These are phyloP conservation scores for Panus rudis DNA, from an alignment of 768 basidiomycete species.

Conservation along the genomic window DNA sequence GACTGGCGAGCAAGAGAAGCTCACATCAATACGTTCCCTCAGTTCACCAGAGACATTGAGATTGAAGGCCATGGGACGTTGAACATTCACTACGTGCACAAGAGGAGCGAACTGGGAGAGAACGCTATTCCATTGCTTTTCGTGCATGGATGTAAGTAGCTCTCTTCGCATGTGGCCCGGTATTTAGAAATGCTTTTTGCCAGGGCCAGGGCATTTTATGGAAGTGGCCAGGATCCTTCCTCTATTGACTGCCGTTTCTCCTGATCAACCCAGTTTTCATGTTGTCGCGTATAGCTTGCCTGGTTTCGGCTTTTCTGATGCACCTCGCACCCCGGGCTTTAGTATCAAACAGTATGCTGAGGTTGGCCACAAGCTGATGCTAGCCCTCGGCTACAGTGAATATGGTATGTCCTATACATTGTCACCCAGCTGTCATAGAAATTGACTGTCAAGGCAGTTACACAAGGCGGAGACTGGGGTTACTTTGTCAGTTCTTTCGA, in stretches of 20 bases:
- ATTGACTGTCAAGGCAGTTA: slow-evolving; percentile 9
- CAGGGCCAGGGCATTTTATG: slow-evolving; percentile 58
- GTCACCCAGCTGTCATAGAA: no score
- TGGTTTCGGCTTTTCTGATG: slow-evolving; percentile 57
- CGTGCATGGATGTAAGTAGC: slow-evolving; percentile 48
- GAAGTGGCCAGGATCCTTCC: slow-evolving; percentile 55
- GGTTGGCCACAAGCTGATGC: slow-evolving; percentile 26
- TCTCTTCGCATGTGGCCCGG: background rate
- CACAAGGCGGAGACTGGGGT: slow-evolving; percentile 34
- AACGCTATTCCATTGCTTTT: slow-evolving; percentile 54
- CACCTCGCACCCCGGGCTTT: slow-evolving; percentile 47
- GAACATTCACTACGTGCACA: slow-evolving; percentile 55
- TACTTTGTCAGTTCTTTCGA: slow-evolving; percentile 19
- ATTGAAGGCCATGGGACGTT: slow-evolving; percentile 41
- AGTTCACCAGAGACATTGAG: slow-evolving; percentile 45
- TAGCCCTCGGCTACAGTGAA: slow-evolving; percentile 19
- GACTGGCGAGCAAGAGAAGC: slow-evolving; percentile 52
- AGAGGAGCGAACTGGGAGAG: slow-evolving; percentile 31
- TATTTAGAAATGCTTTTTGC: background rate
- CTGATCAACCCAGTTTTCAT: slow-evolving; percentile 50
- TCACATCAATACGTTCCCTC: slow-evolving; percentile 45
- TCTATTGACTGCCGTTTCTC: slow-evolving; percentile 32
- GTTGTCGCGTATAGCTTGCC: slow-evolving; percentile 55
- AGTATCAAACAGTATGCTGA: slow-evolving; percentile 45
- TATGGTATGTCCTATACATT: slow-evolving; percentile 15